These are phyloP conservation scores for Adiantum capillusveneris DNA, from an alignment of 75 land plant species.

Conservation along the genomic window DNA sequence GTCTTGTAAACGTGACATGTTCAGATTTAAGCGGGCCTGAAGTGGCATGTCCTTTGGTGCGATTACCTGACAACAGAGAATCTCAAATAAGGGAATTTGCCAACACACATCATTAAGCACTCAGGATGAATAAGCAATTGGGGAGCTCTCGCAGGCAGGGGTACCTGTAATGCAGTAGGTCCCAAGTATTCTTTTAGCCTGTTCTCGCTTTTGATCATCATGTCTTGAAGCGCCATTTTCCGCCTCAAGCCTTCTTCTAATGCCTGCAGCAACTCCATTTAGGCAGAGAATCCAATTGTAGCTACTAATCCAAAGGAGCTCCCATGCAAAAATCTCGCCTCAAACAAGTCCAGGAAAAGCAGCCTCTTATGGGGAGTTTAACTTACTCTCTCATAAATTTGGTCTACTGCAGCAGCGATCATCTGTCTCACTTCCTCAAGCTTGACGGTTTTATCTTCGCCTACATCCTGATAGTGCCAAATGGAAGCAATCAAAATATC, in stretches of 20 bases:
- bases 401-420: constrained; percentile 15
- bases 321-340: too few species aligned
- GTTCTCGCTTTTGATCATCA: constrained; percentile 15
- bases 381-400: constrained; percentile 14
- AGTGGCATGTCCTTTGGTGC: constrained; percentile 20
- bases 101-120: not conserved
- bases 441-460: constrained; percentile 14
- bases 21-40: constrained; percentile 19
- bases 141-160: not conserved
- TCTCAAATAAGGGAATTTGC: not conserved
- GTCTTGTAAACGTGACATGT: constrained; percentile 14
- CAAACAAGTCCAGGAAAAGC: not conserved
- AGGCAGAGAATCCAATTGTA: not conserved
- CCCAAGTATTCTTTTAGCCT: constrained; percentile 16
- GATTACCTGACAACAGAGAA: constrained; percentile 11
- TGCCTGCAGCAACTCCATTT: constrained; percentile 16
- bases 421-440: constrained; percentile 10
- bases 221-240: constrained; percentile 21
- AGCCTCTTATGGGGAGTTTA: not conserved
- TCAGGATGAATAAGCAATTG: too few species aligned
- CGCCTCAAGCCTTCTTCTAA: constrained; percentile 18
- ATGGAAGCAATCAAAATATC: not conserved
- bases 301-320: not conserved
- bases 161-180: constrained; percentile 10
- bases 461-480: constrained; percentile 13